Base-by-base conservation (phyloP, 495 filamentous ascomycete genomes). In the Podospora anserina region DNA sequence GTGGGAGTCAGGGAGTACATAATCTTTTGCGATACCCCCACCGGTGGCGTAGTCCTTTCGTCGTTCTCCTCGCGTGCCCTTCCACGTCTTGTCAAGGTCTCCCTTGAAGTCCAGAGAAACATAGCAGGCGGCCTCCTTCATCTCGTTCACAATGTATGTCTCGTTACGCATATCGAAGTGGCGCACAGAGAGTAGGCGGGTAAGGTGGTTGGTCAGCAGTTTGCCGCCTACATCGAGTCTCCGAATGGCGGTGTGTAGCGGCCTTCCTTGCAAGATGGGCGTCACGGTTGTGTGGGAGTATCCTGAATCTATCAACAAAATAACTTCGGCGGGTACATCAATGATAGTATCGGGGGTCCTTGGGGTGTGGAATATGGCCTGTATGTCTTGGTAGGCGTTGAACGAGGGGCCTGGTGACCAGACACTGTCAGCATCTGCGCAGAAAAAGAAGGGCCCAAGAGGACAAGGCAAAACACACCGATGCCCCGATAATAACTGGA, bases 111-210 rank as follows among this genome's bases (percentile, higher is more conserved):
- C 85, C 5, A 87, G 83, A 28, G 89, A 92, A 39, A 97, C 87
- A 71, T 90, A 98, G 74, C 92, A 97, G 32, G 89, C 88, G 0
- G 89, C 84, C 79, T 99, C 96, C 74, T 98, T 99, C 77, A 97
- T 92, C 76, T 97, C 91, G 72, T 96, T 97, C 76, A 97, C 94
- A 20, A 98, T 86, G 74, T 95, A 88, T 18, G 89, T 88, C 71
- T 99, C 95, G 73, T 96, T 92, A 69, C 93, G 87, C 90, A 98
- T 93, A 77, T 97, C 94, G 77, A 93, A 96, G 70, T 97, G 92
- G 34, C 94, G 87, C 65, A 94, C 86, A 7, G 95, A 97, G 23
- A 97, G 87, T 28, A 97, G 83, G 64, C 95, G 89, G 69, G 96
- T 94, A 26, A 99, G 85, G 73, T 93, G 90, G 77, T 97, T 98